These are phyloP conservation scores for Senna tora DNA, from an alignment of 306 rosid genomes.

Conservation along the genomic window DNA sequence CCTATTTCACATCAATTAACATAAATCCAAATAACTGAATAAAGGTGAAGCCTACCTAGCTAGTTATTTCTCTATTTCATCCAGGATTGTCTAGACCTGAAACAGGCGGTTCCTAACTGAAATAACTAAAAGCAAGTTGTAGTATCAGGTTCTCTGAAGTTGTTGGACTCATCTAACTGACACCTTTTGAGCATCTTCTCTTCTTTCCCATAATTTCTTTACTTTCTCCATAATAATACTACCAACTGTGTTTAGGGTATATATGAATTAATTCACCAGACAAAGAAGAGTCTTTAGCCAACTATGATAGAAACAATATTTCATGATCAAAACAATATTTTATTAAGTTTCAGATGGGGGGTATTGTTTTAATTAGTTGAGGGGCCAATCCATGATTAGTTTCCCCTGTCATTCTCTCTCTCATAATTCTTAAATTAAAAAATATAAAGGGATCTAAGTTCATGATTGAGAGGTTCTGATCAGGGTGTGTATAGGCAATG, in stretches of 20 bases:
- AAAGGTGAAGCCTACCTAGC: slow-evolving; percentile 23
- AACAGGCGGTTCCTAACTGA: slow-evolving; percentile 47
- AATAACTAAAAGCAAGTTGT: slow-evolving; percentile 52
- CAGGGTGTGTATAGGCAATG: slow-evolving; percentile 39
- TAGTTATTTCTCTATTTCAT: background rate
- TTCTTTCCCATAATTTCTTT: slow-evolving; percentile 19
- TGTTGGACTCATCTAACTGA: slow-evolving; percentile 36
- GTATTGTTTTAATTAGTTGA: slow-evolving; percentile 45
- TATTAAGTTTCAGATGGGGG: slow-evolving; percentile 35
- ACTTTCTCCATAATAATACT: slow-evolving; percentile 26
- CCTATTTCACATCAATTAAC: no score
- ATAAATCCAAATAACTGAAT: slow-evolving; percentile 25
- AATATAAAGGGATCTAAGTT: slow-evolving; percentile 51
- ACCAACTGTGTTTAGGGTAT: background rate
- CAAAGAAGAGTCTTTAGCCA: slow-evolving; percentile 41
- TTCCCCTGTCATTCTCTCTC: slow-evolving; percentile 20
- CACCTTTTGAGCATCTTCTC: slow-evolving; percentile 45
- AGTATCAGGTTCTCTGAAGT: slow-evolving; percentile 22
- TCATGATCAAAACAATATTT: slow-evolving; percentile 27
- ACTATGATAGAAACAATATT: slow-evolving; percentile 37
- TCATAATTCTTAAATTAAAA: slow-evolving; percentile 21
- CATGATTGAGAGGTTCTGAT: slow-evolving; percentile 51
- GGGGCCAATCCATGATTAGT: slow-evolving; percentile 45
- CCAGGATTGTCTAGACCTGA: slow-evolving; percentile 17
- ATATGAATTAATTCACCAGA: slow-evolving; percentile 39